A percentile compares a stretch with the other conserved stretches of the same genome.
Conservation (phyloP, 208 protist genomes). For the Wallacemonas collosoma region DNA sequence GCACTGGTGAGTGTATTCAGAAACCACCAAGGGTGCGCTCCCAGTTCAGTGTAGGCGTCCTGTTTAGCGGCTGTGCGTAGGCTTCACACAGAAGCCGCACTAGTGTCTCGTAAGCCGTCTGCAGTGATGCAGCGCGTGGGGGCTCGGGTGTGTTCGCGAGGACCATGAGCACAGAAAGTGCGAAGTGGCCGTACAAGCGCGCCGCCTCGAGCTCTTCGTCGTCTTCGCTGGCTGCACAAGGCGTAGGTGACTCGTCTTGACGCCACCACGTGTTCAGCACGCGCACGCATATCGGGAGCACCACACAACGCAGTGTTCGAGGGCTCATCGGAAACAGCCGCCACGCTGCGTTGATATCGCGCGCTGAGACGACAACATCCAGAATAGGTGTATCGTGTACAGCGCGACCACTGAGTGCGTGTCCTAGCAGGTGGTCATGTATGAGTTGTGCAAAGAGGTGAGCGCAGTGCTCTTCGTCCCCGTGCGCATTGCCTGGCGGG, state of each 20-base stretch:
- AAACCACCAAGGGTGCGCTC: background rate
- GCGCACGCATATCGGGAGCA: background rate
- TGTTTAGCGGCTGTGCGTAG: background rate
- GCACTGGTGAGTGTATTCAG: background rate
- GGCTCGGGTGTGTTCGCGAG: background rate
- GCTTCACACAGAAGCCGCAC: background rate
- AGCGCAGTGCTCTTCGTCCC: background rate
- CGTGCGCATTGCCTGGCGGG: background rate
- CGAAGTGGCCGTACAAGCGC: background rate
- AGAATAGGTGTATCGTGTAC: background rate
- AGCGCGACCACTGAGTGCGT: background rate
- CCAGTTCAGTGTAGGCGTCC: background rate
- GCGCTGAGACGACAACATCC: background rate
- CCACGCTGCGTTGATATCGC: background rate
- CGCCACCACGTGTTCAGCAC: background rate
- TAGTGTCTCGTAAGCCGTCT: background rate
- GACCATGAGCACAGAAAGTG: background rate
- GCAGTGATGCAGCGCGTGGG: background rate
- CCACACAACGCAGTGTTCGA: background rate
- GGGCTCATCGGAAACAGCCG: background rate
- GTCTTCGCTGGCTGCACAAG: background rate
- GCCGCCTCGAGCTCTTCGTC: background rate
- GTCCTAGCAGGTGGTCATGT: background rate
- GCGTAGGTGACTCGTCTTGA: background rate
- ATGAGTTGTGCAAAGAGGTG: background rate